Evolutionary conservation across 768 basidiomycete genomes (phyloP).

Genomic region (Boletus subparvulus): DNA sequence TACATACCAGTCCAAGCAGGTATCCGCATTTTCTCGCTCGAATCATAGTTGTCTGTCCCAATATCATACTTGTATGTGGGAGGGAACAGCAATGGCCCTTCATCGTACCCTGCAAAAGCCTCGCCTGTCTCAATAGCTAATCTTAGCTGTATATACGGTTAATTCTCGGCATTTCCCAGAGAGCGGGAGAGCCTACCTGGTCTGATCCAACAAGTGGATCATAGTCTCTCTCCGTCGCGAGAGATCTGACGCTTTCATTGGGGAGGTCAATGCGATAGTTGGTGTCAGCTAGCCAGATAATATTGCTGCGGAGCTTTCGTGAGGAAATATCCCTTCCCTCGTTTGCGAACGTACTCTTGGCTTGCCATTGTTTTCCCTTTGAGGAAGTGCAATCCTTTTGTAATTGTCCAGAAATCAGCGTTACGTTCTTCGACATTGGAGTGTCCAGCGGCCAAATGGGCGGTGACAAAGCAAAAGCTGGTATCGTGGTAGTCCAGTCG

Average conservation of each 20-base stretch:
- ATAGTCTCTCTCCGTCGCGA: conserved; percentile 63
- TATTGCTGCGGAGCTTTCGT: conserved; percentile 56
- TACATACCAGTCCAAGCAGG: conserved; percentile 93
- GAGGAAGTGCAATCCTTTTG: conserved; percentile 78
- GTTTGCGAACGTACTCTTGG: conserved; percentile 70
- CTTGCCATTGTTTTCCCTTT: conserved; percentile 85
- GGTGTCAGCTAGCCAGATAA: conserved; percentile 93
- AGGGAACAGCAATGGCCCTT: conserved; percentile 87
- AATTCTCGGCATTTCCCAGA: not conserved
- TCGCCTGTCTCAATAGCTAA: conserved; percentile 67
- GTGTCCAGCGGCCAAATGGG: conserved; percentile 96
- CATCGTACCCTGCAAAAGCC: conserved; percentile 81
- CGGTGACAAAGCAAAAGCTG: conserved; percentile 92
- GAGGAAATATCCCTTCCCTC: conserved; percentile 1
- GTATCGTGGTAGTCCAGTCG: conserved; percentile 90
- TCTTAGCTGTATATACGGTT: conserved; percentile 51
- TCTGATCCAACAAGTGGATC: conserved; percentile 78
- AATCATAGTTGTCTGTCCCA: conserved; percentile 85
- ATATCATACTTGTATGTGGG: conserved; percentile 94
- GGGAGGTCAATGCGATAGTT: conserved; percentile 93
- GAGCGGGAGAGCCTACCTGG: conserved; percentile 56
- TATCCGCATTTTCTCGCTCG: conserved; percentile 93
- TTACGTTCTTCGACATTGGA: conserved; percentile 87
- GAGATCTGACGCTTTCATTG: conserved; percentile 73
- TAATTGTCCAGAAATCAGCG: conserved; percentile 87